Percentiles rank a stretch among this genome's conserved stretches.
These are phyloP conservation scores for Penicillium sp. DNA, from an alignment of 2,329 filamentous ascomycete species.

Conservation along the genomic window DNA sequence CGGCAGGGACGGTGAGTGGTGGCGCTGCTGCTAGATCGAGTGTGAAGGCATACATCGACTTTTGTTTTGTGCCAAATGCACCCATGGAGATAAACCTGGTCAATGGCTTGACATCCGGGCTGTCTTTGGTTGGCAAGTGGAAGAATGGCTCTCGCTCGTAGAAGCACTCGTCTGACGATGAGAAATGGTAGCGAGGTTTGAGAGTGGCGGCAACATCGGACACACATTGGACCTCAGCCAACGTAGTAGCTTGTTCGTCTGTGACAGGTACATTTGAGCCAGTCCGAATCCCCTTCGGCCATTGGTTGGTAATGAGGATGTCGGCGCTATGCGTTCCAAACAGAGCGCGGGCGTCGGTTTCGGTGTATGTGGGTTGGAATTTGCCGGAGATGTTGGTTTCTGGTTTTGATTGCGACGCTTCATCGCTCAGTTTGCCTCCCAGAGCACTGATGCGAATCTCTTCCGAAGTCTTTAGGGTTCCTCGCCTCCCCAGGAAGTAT, in stretches of 20 bases:
- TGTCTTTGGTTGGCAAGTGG: constrained; percentile 60
- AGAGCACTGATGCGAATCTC: constrained; percentile 86
- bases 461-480: constrained; percentile 85
- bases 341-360: constrained; percentile 75
- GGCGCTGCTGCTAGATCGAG: constrained; percentile 68
- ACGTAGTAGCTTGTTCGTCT: constrained; percentile 53
- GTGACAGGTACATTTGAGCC: constrained; percentile 69
- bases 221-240: constrained; percentile 67
- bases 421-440: constrained; percentile 66
- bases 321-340: constrained; percentile 79
- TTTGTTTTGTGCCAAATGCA: constrained; percentile 75
- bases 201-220: constrained; percentile 77
- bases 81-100: constrained; percentile 93
- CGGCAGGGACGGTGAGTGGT: constrained; percentile 65
- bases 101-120: constrained; percentile 61
- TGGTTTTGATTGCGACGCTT: constrained; percentile 31
- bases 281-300: constrained; percentile 74
- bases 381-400: constrained; percentile 59
- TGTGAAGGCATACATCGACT: constrained; percentile 63
- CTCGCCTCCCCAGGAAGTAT: constrained; percentile 84
- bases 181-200: constrained; percentile 92
- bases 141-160: constrained; percentile 95
- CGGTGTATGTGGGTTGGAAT: constrained; percentile 76
- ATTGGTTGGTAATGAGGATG: constrained; percentile 83
- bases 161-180: constrained; percentile 70